phyloP scores from a whole-genome alignment of 176 grass and related monocot genomes.

The Triticum monococcum region DNA sequence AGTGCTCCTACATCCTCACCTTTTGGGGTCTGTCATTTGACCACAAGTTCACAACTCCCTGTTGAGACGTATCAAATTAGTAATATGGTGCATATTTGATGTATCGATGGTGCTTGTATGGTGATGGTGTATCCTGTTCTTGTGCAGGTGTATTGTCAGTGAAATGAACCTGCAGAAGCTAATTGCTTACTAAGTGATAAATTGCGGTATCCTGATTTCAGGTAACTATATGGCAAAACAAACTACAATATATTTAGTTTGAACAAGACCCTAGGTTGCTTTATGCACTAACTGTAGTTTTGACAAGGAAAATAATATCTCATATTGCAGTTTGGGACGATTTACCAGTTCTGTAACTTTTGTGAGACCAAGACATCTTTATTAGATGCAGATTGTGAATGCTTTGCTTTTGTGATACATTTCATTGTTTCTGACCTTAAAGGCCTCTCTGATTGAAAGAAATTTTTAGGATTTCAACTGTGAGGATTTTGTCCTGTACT shows the following conservation, averaged over 20 bases:
- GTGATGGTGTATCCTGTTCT: neutral
- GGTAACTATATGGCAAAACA: neutral
- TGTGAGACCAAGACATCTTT: neutral
- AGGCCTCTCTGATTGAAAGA: neutral
- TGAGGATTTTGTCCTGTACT: neutral
- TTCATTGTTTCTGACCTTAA: constrained; percentile 6
- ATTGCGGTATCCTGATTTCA: neutral
- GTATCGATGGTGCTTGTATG: neutral
- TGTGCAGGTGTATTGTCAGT: constrained; percentile 13
- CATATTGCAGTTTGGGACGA: neutral
- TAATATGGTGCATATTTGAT: neutral
- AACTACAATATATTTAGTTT: constrained; percentile 9
- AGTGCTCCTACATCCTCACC: neutral
- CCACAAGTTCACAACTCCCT: neutral
- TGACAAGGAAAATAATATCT: neutral
- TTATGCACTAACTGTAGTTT: neutral
- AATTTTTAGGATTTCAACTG: neutral
- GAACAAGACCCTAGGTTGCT: neutral
- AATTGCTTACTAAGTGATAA: neutral
- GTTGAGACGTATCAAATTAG: neutral
- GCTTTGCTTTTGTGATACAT: constrained; percentile 20
- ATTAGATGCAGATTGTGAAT: neutral
- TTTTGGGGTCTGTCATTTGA: neutral
- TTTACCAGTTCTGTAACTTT: neutral
- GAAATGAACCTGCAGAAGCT: constrained; percentile 9